These are phyloP conservation scores for Candida freyschussii DNA, from an alignment of 1,139 yeast genomes.

Conservation along the genomic window DNA sequence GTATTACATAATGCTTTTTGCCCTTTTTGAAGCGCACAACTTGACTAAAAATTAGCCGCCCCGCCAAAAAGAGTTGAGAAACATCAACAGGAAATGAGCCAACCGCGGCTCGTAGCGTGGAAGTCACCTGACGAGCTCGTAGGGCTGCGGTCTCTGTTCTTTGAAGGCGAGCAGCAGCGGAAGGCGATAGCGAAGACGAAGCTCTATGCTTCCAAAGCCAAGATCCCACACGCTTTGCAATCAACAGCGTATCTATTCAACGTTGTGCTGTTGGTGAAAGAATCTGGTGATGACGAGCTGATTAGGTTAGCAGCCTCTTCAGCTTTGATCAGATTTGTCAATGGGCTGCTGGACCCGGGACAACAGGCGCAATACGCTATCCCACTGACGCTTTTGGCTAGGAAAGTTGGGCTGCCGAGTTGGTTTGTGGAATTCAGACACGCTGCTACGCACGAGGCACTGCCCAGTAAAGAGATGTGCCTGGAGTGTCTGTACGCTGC, in stretches of 20 bases:
- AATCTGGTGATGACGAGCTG: conserved; percentile 2
- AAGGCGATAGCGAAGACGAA: conserved; percentile 45
- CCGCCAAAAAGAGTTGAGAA: too few relatives aligned
- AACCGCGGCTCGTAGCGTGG: conserved; percentile 4
- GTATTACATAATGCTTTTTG: too few relatives aligned
- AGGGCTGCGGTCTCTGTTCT: conserved; percentile 57
- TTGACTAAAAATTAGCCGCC: too few relatives aligned
- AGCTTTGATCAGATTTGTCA: conserved; percentile 83
- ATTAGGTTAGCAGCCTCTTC: conserved; percentile 58
- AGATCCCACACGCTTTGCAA: conserved; percentile 59
- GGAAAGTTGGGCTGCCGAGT: conserved; percentile 62
- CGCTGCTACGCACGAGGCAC: conserved; percentile 81
- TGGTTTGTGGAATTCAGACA: conserved; percentile 89
- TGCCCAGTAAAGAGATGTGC: conserved; percentile 68
- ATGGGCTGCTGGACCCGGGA: conserved; percentile 82
- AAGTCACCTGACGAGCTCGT: conserved; percentile 38
- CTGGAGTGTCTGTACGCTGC: conserved; percentile 57
- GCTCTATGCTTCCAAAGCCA: conserved; percentile 46
- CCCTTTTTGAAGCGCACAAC: too few relatives aligned
- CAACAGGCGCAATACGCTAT: conserved; percentile 78
- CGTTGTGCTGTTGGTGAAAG: conserved; percentile 16
- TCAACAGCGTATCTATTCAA: conserved; percentile 35
- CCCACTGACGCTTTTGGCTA: conserved; percentile 74
- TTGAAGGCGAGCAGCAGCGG: conserved; percentile 32
- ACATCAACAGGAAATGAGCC: too few relatives aligned